phyloP scores from a whole-genome alignment of 441 rosid genomes.

The Euphorbia celastroides region DNA sequence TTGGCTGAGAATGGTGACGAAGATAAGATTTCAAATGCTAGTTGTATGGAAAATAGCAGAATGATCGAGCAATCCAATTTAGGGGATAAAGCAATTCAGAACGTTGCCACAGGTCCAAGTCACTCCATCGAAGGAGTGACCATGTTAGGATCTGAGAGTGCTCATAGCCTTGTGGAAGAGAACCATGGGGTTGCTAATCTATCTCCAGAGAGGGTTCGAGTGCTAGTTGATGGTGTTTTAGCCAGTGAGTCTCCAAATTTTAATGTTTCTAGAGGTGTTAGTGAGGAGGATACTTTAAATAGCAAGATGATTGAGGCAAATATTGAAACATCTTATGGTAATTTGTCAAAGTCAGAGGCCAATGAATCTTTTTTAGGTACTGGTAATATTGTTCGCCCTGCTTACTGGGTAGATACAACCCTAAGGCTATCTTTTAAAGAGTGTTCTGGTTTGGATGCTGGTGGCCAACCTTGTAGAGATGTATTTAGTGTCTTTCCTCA shows the following conservation, averaged over 20 bases:
- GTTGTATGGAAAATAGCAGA: constrained; percentile 12
- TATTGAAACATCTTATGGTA: constrained; percentile 19
- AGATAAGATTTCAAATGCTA: constrained; percentile 22
- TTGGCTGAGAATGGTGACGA: constrained; percentile 24
- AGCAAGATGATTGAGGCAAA: constrained; percentile 15
- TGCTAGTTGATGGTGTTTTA: constrained; percentile 20
- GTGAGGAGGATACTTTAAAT: constrained; percentile 19
- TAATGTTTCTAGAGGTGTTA: constrained; percentile 20
- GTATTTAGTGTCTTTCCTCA: constrained; percentile 21
- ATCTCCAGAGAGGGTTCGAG: constrained; percentile 19
- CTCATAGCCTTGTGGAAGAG: constrained; percentile 20
- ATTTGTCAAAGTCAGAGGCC: constrained; percentile 23
- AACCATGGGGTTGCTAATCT: constrained; percentile 18
- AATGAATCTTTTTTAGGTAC: constrained; percentile 19
- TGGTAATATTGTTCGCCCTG: constrained; percentile 22
- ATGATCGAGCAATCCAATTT: constrained; percentile 14
- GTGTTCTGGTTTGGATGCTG: constrained; percentile 23
- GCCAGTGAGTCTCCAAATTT: constrained; percentile 18
- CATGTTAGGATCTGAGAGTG: constrained; percentile 21
- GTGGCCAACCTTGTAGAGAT: constrained; percentile 25
- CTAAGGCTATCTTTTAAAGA: constrained; percentile 33
- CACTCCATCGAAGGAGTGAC: constrained; percentile 18
- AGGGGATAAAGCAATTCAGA: constrained; percentile 22
- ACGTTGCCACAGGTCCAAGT: constrained; percentile 16
- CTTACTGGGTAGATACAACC: constrained; percentile 29